phyloP scores from a whole-genome alignment of 176 grass and related monocot species.

The Carex kokanica region DNA sequence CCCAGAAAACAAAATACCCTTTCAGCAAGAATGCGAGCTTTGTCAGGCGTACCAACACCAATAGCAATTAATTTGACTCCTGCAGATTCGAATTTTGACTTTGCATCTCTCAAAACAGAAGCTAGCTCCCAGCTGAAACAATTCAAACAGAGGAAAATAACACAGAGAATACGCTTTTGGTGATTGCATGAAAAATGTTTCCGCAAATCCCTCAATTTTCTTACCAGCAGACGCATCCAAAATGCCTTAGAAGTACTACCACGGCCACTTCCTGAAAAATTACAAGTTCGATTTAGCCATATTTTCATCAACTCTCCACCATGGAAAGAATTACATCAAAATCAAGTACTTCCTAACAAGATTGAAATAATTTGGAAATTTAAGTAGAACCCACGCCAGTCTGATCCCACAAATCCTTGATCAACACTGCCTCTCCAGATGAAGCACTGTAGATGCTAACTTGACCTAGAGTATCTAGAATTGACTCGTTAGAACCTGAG shows the following conservation, averaged over 20 bases:
- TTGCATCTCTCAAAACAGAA: slow-evolving; percentile 69
- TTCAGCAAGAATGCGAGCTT: slow-evolving; percentile 74
- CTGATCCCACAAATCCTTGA: slow-evolving; percentile 67
- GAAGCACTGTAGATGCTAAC: slow-evolving; percentile 46
- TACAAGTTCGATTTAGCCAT: not conserved
- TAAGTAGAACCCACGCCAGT: slow-evolving; percentile 28
- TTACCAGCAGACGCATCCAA: slow-evolving; percentile 92
- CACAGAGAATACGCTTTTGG: not conserved
- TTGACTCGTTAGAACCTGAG: not conserved
- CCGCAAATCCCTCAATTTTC: not conserved
- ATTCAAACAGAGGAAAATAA: slow-evolving; percentile 12
- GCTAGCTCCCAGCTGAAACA: slow-evolving; percentile 80
- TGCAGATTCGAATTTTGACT: slow-evolving; percentile 46
- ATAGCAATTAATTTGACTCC: slow-evolving; percentile 70
- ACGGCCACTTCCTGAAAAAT: slow-evolving; percentile 57
- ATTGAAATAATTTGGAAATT: not conserved
- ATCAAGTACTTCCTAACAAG: not conserved
- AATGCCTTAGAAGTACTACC: slow-evolving; percentile 69
- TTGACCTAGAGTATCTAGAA: slow-evolving; percentile 43
- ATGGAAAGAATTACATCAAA: not conserved
- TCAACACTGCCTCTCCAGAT: slow-evolving; percentile 42
- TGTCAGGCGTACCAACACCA: slow-evolving; percentile 73
- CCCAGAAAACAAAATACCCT: slow-evolving; percentile 38
- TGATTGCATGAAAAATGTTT: not conserved
- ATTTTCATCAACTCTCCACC: not conserved